Evolutionary conservation across 495 filamentous ascomycete species (phyloP), one percentile per base, ranked within the genome.

Genomic region (Darksidea phi): DNA sequence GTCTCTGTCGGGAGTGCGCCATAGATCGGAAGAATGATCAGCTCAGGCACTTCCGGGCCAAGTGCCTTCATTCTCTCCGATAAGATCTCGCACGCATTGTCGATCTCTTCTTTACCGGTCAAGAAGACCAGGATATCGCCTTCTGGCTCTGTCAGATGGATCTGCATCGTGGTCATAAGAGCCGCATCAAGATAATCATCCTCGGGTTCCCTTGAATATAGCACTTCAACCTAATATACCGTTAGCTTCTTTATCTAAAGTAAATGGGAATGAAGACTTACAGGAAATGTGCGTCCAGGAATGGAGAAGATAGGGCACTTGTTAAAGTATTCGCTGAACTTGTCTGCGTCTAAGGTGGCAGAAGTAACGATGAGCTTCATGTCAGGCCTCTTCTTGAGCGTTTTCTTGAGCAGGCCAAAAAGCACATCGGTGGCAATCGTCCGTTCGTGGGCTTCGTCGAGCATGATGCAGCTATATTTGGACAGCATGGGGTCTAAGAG

Each of bases 41-140:
- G 78, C 41, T 99, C 95, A 0, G 94, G 94, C 4, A 99, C 94
- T 38, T 80, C 86, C 3, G 91, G 88, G 0, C 94, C 94, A 13
- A 99, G 74, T 7, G 89, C 90, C 73, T 97, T 97, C 95, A 97
- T 97, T 25, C 94, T 84, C 67, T 99, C 95, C 71, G 84, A 92
- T 13, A 99, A 70, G 52, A 97, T 87, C 75, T 97, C 94, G 68
- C 90, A 95, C 26, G 86, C 83, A 0, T 91, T 96, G 66, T 99
- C 95, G 64, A 99, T 99, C 78, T 99, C 94, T 76, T 97, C 94
- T 70, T 96, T 91, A 12, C 94, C 94, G 0, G 94, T 99, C 66
- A 99, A 79, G 77, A 99, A 99, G 15, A 99, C 76, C 13, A 99
- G 77, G 57, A 99, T 97, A 72, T 97, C 95, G 70, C 94, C 94